Conservation (phyloP, 2,329 filamentous ascomycete species). For the Colletotrichum sp. region DNA sequence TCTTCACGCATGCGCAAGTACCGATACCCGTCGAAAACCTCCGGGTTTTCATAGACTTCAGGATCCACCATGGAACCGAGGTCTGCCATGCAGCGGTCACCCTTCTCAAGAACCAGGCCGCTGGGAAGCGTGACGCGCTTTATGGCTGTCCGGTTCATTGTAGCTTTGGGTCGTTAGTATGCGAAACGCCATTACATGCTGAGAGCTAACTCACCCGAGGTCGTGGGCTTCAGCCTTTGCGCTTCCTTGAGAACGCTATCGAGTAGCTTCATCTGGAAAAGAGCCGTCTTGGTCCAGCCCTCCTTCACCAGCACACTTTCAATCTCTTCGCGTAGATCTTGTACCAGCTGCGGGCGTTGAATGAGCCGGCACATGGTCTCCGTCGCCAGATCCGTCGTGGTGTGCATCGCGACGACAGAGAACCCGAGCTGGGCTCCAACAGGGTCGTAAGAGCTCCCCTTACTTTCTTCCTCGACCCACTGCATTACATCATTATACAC, state of each 20-base stretch:
- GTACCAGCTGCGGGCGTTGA: neutral
- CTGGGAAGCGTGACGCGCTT: neutral
- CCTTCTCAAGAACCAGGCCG: neutral
- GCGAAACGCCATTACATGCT: fast-evolving
- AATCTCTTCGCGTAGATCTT: neutral
- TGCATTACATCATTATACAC: neutral
- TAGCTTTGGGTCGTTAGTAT: neutral
- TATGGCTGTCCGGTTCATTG: neutral
- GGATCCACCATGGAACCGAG: neutral
- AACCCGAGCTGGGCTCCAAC: neutral
- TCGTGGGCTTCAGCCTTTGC: neutral
- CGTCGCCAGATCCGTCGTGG: neutral
- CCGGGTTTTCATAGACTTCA: neutral
- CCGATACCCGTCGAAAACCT: neutral
- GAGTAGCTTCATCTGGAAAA: neutral
- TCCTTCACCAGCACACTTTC: neutral
- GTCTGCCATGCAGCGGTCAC: neutral
- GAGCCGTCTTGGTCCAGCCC: neutral
- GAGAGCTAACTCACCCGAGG: neutral
- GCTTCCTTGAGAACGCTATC: neutral
- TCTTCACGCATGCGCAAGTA: neutral
- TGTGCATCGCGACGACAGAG: neutral
- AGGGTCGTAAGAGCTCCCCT: neutral
- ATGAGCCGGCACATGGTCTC: neutral
- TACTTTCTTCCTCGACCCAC: neutral